Base-by-base conservation (phyloP, 2,329 filamentous ascomycete species). In the Fusarium sp. region DNA sequence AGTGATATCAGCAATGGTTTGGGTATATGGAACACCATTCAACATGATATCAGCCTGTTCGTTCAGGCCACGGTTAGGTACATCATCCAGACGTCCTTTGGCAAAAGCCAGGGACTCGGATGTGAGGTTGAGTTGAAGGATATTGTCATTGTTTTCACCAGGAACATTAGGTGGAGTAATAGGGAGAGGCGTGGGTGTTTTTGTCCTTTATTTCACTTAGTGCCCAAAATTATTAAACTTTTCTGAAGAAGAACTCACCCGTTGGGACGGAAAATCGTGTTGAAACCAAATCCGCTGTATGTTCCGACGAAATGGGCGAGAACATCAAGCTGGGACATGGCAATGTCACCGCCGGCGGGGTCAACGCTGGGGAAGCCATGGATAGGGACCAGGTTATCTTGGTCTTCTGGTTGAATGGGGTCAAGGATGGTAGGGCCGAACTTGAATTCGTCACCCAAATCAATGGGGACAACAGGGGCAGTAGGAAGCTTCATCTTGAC, bases 81-180 rank as follows among this genome's bases (percentile, higher is more conserved):
- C 74, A 9, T 73, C 71, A 10, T 56, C 53, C 1, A 80, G 80
- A 30, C 83, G 73, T 1, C 75, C 41, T 7, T 67, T 66, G 5
- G 69, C 69, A 56, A 84, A 84, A 2, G 69, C 66, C 64, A 79
- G 64, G 0, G 74, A 75, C 61, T 84, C 82, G 6, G 68, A 71
- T 5, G 81, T 83, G 3, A 84, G 75, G 48, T 83, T 83, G 32
- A 83, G 74, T 33, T 83, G 76, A 18, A 83, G 64, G 30, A 82
- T 70, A 56, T 81, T 81, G 54, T 79, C 75, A 38, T 68, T 69
- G 57, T 81, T 81, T 52, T 79, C 75, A 38, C 67, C 69, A 0
- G 65, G 48, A 11, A 59, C 52, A 6, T 52, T 32, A 7, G 72
- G 58, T 7, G 74, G 69, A 17, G 64, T 46, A 5, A 48, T 48